These are phyloP conservation scores for Purshia tridentata DNA, from an alignment of 306 rosid species.

Conservation along the genomic window DNA sequence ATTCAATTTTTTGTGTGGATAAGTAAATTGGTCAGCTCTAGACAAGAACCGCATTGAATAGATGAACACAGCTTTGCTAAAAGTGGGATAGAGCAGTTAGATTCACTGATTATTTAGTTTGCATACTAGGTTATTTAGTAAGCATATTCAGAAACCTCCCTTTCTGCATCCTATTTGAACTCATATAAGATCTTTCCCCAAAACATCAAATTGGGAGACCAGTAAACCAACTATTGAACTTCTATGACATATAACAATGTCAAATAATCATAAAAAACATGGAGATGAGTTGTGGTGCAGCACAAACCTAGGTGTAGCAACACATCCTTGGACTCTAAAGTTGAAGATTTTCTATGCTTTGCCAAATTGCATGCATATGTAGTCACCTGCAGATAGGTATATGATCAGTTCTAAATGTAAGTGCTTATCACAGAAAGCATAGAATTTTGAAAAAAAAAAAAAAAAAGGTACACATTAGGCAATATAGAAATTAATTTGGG, in stretches of 20 bases:
- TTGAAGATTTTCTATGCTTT: slow-evolving; percentile 91
- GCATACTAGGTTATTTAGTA: not conserved
- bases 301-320: slow-evolving; percentile 86
- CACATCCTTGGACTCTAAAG: slow-evolving; percentile 90
- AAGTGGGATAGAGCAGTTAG: not conserved
- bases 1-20: not conserved
- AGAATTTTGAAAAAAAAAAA: not conserved
- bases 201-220: not conserved
- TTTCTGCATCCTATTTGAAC: not conserved
- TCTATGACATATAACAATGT: slow-evolving; percentile 13
- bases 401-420: slow-evolving; percentile 8
- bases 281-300: slow-evolving; percentile 15
- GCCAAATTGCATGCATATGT: slow-evolving; percentile 90
- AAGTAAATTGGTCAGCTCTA: not conserved
- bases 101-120: not conserved
- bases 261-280: slow-evolving; percentile 7
- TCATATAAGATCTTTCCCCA: slow-evolving; percentile 4
- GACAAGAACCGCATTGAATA: not conserved
- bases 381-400: slow-evolving; percentile 54
- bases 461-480: not conserved
- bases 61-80: not conserved
- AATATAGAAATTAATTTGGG: not conserved
- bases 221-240: slow-evolving; percentile 7
- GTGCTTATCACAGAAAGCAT: not conserved
- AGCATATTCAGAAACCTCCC: not conserved